These are phyloP conservation scores for Neurospora terricola DNA, from an alignment of 495 filamentous ascomycete species.

Conservation along the genomic window DNA sequence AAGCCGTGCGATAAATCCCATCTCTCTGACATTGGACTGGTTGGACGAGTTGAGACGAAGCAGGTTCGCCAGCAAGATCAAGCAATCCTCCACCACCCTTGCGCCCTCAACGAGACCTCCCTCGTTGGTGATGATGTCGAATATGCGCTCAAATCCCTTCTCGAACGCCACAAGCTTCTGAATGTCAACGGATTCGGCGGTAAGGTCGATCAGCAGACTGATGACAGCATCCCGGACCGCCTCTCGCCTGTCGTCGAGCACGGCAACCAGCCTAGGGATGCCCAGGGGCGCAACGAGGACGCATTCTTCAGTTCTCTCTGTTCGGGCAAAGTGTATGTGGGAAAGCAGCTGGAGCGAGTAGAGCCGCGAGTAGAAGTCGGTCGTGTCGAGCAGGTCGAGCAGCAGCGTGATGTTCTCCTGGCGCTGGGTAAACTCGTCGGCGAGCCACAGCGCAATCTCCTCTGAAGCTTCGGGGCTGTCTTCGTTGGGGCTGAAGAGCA, in stretches of 20 bases:
- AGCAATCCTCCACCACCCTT: constrained; percentile 86
- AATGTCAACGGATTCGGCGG: constrained; percentile 48
- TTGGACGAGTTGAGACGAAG: constrained; percentile 84
- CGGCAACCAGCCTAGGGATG: constrained; percentile 73
- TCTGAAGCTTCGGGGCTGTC: constrained; percentile 83
- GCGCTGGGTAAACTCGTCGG: constrained; percentile 95
- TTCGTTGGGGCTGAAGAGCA: constrained; percentile 64
- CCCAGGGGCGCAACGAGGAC: constrained; percentile 80
- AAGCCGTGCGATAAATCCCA: constrained; percentile 68
- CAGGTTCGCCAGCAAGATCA: constrained; percentile 86
- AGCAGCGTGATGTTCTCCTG: constrained; percentile 96
- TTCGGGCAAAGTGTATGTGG: constrained; percentile 74
- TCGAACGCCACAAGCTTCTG: constrained; percentile 94
- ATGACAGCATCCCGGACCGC: constrained; percentile 71
- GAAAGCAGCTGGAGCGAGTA: constrained; percentile 87
- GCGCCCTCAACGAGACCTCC: constrained; percentile 76
- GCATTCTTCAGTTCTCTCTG: constrained; percentile 93
- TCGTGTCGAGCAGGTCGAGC: constrained; percentile 74
- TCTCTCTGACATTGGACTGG: constrained; percentile 89
- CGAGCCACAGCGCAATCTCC: constrained; percentile 92
- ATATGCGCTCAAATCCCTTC: constrained; percentile 81
- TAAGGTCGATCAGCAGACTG: constrained; percentile 41
- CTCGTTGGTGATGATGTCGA: constrained; percentile 70
- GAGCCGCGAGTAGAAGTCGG: constrained; percentile 86
- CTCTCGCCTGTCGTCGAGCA: constrained; percentile 77